Percentiles rank a stretch among this genome's conserved stretches.
Evolutionary conservation across 1,284 basidiomycete species (phyloP).

Genomic region (Naganishia liquefaciens): DNA sequence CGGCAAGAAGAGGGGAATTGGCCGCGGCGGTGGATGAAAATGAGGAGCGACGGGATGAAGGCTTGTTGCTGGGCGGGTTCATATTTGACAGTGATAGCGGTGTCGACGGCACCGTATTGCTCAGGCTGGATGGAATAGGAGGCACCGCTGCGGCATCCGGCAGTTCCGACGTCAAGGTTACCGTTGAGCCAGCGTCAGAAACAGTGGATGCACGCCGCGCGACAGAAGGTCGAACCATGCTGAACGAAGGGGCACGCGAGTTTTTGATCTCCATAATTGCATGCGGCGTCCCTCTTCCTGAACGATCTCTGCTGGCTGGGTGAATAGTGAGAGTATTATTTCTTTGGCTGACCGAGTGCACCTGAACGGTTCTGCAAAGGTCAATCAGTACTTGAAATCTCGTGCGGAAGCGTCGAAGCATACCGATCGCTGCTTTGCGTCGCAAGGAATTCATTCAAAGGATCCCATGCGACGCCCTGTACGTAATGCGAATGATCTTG

Average conservation of each 20-base stretch:
- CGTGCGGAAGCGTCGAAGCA: slow-evolving; percentile 31
- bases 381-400: neutral
- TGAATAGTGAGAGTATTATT: slow-evolving; percentile 80
- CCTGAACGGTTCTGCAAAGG: slow-evolving; percentile 67
- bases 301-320: slow-evolving; percentile 49
- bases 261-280: slow-evolving; percentile 51
- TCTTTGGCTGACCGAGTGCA: slow-evolving; percentile 76
- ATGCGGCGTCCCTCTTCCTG: slow-evolving; percentile 27
- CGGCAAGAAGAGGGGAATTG: slow-evolving; percentile 47
- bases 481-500: slow-evolving; percentile 87
- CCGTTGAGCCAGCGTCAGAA: slow-evolving; percentile 69
- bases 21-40: slow-evolving; percentile 64
- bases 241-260: slow-evolving; percentile 53
- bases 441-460: slow-evolving; percentile 88
- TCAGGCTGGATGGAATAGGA: slow-evolving; percentile 62
- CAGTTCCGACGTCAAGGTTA: slow-evolving; percentile 61
- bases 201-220: slow-evolving; percentile 70
- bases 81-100: slow-evolving; percentile 47
- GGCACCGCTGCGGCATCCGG: slow-evolving; percentile 47
- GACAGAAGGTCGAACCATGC: slow-evolving; percentile 59
- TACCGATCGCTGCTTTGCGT: slow-evolving; percentile 87
- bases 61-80: slow-evolving; percentile 53
- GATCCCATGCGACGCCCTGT: slow-evolving; percentile 96
- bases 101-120: slow-evolving; percentile 55
- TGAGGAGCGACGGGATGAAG: slow-evolving; percentile 75